Percentiles rank a stretch among this genome's conserved stretches.
Evolutionary conservation across 176 grass and related monocot species (phyloP).

Genomic region (Hyparrhenia diplandra): DNA sequence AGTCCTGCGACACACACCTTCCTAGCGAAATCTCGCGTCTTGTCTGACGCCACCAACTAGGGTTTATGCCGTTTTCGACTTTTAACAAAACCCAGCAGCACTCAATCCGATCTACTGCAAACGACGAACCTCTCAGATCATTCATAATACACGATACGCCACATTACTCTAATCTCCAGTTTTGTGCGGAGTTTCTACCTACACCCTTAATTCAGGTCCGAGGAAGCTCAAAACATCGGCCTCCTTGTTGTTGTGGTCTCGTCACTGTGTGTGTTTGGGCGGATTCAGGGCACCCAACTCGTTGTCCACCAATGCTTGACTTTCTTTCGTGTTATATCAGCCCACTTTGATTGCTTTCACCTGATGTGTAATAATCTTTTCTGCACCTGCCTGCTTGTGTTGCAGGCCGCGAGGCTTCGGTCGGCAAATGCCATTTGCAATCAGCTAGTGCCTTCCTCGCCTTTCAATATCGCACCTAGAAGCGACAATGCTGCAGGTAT

Average conservation of each 20-base stretch:
- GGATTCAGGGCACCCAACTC: too few species aligned
- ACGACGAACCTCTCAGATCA: background rate
- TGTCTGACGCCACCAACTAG: background rate
- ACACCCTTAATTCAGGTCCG: background rate
- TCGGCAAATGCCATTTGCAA: slow-evolving; percentile 8
- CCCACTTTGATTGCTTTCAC: background rate
- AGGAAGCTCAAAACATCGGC: background rate
- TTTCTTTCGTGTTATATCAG: background rate
- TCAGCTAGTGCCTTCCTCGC: background rate
- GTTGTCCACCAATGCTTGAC: background rate
- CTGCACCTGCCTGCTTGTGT: background rate
- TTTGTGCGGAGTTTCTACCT: background rate
- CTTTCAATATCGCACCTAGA: slow-evolving; percentile 1
- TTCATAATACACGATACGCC: background rate
- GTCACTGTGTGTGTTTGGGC: too few species aligned
- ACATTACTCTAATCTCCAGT: background rate
- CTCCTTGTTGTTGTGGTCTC: background rate
- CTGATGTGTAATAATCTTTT: background rate
- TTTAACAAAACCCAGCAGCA: background rate
- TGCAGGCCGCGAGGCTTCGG: slow-evolving; percentile 20
- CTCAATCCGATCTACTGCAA: background rate
- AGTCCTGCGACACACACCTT: background rate
- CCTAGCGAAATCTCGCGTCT: background rate
- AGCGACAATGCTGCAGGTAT: background rate
- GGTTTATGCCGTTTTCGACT: background rate